phyloP scores from a whole-genome alignment of 2,329 filamentous ascomycete species.

The Trichoderma brevicompactum region DNA sequence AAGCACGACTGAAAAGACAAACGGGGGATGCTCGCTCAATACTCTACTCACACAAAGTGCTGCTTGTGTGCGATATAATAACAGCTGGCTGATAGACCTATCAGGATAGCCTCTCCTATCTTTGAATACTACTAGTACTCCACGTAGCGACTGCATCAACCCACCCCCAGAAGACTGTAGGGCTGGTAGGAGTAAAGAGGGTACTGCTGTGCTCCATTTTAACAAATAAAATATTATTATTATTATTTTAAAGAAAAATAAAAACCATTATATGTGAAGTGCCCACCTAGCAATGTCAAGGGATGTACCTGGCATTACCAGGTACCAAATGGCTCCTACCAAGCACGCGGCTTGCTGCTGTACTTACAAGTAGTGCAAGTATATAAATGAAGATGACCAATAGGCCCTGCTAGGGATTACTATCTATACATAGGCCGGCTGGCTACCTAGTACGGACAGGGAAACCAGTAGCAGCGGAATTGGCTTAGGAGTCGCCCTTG shows the following conservation, averaged over 20 bases:
- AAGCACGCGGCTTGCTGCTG: no score
- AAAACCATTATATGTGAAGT: no score
- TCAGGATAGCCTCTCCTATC: not conserved
- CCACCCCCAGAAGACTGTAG: not conserved
- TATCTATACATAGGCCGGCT: not conserved
- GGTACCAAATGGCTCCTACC: no score
- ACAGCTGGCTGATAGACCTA: constrained; percentile 4
- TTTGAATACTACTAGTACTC: not conserved
- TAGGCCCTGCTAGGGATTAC: not conserved
- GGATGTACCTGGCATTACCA: no score
- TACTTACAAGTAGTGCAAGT: no score
- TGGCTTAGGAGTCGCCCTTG: not conserved
- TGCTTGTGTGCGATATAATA: not conserved
- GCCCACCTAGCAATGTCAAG: no score
- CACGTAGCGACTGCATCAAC: not conserved
- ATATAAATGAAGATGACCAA: no score
- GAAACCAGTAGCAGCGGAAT: not conserved
- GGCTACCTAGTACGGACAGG: not conserved
- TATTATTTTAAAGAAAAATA: no score
- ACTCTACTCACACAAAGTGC: no score
- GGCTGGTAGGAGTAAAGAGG: not conserved
- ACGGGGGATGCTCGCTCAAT: not conserved
- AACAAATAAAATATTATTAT: not conserved
- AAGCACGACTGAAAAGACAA: not conserved
- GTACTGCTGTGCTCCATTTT: not conserved